Conservation (phyloP, 129 eudicot species). For the Tagetes patula region DNA sequence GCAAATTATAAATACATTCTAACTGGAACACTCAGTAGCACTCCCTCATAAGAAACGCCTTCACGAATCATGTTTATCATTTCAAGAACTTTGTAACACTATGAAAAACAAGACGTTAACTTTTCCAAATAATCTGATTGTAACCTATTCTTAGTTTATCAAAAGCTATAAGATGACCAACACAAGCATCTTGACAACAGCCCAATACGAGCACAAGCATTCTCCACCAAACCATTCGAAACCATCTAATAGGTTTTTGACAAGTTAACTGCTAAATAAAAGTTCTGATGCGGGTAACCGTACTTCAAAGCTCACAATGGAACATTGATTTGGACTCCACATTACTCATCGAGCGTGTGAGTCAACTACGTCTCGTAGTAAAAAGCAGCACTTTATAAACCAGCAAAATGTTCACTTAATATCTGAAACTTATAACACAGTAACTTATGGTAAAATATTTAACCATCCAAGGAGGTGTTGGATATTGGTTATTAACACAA, state of each 20-base stretch:
- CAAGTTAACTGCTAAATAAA: neutral
- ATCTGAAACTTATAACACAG: too few species aligned
- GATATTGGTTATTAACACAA: neutral
- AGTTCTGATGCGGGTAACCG: neutral
- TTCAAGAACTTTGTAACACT: neutral
- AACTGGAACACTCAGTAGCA: neutral
- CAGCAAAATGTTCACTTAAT: too few species aligned
- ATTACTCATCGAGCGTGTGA: too few species aligned
- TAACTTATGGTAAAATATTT: neutral
- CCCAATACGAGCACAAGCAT: neutral
- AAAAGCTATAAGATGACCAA: neutral
- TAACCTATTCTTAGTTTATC: neutral
- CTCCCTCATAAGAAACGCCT: neutral
- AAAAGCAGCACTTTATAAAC: too few species aligned
- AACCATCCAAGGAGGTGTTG: neutral
- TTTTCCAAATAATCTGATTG: neutral
- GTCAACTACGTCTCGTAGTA: too few species aligned
- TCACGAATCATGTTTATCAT: neutral
- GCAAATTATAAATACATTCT: neutral
- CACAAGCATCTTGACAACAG: neutral
- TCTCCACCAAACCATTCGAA: too few species aligned
- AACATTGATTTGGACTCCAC: neutral
- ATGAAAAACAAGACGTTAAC: neutral
- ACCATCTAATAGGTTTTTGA: neutral
- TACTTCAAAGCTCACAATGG: neutral